Conservation (phyloP, 2,329 filamentous ascomycete genomes). For the Teratosphaeria viscida region DNA sequence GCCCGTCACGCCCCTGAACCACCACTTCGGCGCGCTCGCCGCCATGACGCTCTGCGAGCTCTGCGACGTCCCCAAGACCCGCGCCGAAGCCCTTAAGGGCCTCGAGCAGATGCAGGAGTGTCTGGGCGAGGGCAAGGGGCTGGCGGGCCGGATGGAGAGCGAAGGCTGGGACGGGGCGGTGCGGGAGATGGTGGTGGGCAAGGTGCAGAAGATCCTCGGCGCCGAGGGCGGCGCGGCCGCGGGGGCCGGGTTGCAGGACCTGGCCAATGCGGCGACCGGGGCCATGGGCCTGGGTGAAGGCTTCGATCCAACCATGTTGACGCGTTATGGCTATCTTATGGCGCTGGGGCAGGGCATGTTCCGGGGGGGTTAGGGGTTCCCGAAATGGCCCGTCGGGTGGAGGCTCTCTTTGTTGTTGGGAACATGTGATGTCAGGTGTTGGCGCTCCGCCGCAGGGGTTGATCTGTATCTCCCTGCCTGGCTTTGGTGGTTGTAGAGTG, state of each 20-base stretch:
- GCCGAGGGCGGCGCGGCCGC: slow-evolving; percentile 26
- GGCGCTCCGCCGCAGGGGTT: no score
- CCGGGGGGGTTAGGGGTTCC: no score
- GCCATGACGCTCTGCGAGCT: slow-evolving; percentile 53
- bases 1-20: slow-evolving; percentile 52
- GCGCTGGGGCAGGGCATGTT: slow-evolving; percentile 28
- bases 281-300: slow-evolving; percentile 4
- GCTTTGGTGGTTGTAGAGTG: no score
- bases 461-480: no score
- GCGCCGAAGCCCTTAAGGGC: slow-evolving; percentile 46
- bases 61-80: slow-evolving; percentile 43
- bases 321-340: slow-evolving; percentile 29
- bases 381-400: no score
- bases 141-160: slow-evolving; percentile 33
- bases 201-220: slow-evolving; percentile 31
- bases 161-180: slow-evolving; percentile 50
- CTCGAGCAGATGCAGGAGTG: slow-evolving; percentile 48
- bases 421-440: no score
- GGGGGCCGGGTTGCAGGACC: slow-evolving; percentile 34
- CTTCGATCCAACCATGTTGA: slow-evolving; percentile 29
- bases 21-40: slow-evolving; percentile 54
- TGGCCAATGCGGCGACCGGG: slow-evolving; percentile 40
- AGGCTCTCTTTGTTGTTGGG: no score
- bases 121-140: slow-evolving; percentile 32
- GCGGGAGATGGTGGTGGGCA: slow-evolving; percentile 39